Base-by-base conservation (phyloP, 768 basidiomycete genomes). In the Candolleomyces eurysporus region DNA sequence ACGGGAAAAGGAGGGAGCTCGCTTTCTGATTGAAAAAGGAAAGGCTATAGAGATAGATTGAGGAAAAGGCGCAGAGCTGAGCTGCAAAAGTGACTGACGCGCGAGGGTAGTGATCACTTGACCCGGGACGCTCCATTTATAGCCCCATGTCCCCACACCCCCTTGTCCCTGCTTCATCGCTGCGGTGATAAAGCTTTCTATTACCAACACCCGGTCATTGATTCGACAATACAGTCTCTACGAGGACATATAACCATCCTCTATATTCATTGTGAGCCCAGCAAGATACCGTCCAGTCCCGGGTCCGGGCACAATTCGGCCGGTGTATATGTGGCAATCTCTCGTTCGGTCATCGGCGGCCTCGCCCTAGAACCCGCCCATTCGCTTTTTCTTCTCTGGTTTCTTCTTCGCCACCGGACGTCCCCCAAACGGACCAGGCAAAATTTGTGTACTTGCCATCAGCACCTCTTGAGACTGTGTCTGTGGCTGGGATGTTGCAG, bases 391-490 rank as follows among this genome's bases (percentile, higher is more conserved):
- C 21, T 64, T 69, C 30, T 72, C 60, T 69, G 85, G 88, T 75
- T 86, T 87, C 74, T 83, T 90, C 14, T 66, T 65, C 16, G 61
- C 61, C 26, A 36, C 36, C 6, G 79, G 80, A 45, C 89, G 80
- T 22, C 89, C 89, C 39, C 91, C 91, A 72, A 85, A 85, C 0
- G 79, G 83, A 2, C 92, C 91, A 4, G 91, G 84, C 10, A 91
- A 70, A 7, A 87, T 73, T 69, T 94, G 91, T 2, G 91, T 93
- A 64, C 83, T 91, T 40, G 78, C 73, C 73, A 84, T 75, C 16
- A 74, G 63, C 17, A 80, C 79, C 62, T 88, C 85, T 4, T 71
- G 69, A 13, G 52, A 58, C 16, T 61, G 61, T 5, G 57, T 61
- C 57, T 59, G 50, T 43, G 58, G 6, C 51, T 61, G 55, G 7